phyloP scores from a whole-genome alignment of 2,329 filamentous ascomycete species.

The Colletotrichum tofieldiae region DNA sequence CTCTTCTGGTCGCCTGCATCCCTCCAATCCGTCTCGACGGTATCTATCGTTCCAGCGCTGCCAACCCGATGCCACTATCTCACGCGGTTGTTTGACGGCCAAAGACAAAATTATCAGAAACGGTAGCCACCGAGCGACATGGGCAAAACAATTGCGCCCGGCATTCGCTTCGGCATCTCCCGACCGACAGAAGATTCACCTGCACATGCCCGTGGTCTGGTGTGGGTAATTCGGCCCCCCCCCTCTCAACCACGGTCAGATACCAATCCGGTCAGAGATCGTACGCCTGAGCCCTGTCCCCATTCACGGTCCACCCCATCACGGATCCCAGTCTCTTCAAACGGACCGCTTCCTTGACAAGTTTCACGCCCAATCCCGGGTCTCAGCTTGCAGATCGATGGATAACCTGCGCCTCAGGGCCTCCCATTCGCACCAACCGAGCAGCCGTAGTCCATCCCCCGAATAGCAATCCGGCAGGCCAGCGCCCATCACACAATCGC shows the following conservation, averaged over 20 bases:
- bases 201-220: constrained; percentile 40
- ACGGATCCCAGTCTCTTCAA: constrained; percentile 42
- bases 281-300: constrained; percentile 44
- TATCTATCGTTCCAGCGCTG: constrained; percentile 32
- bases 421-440: constrained; percentile 37
- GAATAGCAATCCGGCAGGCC: background rate
- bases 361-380: constrained; percentile 59
- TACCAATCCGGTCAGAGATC: constrained; percentile 53
- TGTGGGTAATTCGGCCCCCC: constrained; percentile 21
- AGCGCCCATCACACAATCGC: constrained; percentile 13
- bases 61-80: background rate
- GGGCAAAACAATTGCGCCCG: constrained; percentile 10
- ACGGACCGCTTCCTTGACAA: constrained; percentile 48
- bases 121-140: constrained; percentile 23
- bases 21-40: constrained; percentile 25
- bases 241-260: constrained; percentile 46
- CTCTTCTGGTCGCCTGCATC: constrained; percentile 30
- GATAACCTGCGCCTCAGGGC: constrained; percentile 49
- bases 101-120: constrained; percentile 10
- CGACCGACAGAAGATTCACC: constrained; percentile 39
- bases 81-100: constrained; percentile 12
- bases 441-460: constrained; percentile 13
- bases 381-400: constrained; percentile 61
- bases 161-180: constrained; percentile 42
- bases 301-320: constrained; percentile 40